Evolutionary conservation across 495 filamentous ascomycete genomes (phyloP), one percentile per base, ranked within the genome.

Genomic region (Staphylotrichum tortipilum): DNA sequence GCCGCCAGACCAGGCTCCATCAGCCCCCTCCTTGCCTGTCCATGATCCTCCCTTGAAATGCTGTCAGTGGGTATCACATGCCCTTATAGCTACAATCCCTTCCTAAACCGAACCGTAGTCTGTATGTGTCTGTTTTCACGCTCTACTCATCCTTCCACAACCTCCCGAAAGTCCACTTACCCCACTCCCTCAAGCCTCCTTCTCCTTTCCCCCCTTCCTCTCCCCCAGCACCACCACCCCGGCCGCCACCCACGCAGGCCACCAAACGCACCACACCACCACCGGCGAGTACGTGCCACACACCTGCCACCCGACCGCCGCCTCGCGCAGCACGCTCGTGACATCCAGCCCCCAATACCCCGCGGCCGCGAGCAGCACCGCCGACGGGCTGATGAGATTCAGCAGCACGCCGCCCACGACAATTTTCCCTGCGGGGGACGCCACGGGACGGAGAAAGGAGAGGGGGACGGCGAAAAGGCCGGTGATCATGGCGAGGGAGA

Each of bases 211-310:
- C 18, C 17, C 35, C 8, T 22, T 57, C 0, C 15, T 15, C 74
- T 43, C 52, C 31, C 61, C 76, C 47, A 74, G 57, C 24, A 77
- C 65, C 6, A 67, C 49, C 10, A 75, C 55, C 17, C 63, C 56
- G 6, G 69, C 88, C 12, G 79, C 76, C 44, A 95, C 57, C 94
- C 92, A 97, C 19, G 87, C 89, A 7, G 92, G 94, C 91, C 91
- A 98, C 92, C 92, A 98, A 24, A 97, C 88, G 64, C 88, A 87
- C 89, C 94, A 98, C 15, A 97, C 82, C 31, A 97, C 82, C 7
- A 97, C 80, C 51, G 84, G 74, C 31, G 89, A 94, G 74, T 89
- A 94, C 74, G 91, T 78, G 2, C 91, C 90, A 76, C 83, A 89
- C 15, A 95, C 86, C 59, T 85, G 75, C 92, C 91, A 97, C 0